Evolutionary conservation across 192 early-diverging fungal genomes (phyloP), one percentile per base, ranked within the genome.

Genomic region (Coemansia furcata): DNA sequence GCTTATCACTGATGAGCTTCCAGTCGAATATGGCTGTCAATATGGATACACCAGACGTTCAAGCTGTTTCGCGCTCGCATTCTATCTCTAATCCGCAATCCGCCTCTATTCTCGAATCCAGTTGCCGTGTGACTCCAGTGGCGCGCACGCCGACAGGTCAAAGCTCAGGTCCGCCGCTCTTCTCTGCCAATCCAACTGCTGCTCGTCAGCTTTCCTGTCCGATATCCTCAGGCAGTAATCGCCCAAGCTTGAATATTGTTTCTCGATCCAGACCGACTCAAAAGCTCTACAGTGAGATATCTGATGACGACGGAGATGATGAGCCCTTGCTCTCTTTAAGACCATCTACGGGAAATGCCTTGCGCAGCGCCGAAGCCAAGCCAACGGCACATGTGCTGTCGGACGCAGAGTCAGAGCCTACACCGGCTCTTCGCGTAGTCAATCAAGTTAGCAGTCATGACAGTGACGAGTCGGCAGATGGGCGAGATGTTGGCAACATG

Each of bases 1-100:
- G 78, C 37, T 37, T 74, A 49, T 80, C 78, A 12, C 68, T 80
- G 40, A 65, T 65, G 63, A 80, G 78, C 69, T 80, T 72, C 67
- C 69, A 68, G 35, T 72, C 78, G 30, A 80, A 74, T 39, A 66
- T 80, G 66, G 78, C 73, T 3, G 72, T 69, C 38, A 72, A 80
- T 60, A 32, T 80, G 14, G 68, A 72, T 52, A 57, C 63, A 1
- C 66, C 72, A 30, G 42, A 57, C 8, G 63, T 42, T 30, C 62
- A 62, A 2, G 55, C 49, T 12, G 12, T 68, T 7, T 74, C 66
- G 37, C 73, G 73, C 15, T 72, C 78, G 23, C 72, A 68, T 37
- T 81, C 78, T 26, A 46, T 68, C 26, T 81, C 78, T 1, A 75
- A 81, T 46, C 78, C 69, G 32, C 66, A 73, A 11, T 73, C 79